Conservation (phyloP, 306 rosid genomes). For the Echinosophora koreensis region DNA sequence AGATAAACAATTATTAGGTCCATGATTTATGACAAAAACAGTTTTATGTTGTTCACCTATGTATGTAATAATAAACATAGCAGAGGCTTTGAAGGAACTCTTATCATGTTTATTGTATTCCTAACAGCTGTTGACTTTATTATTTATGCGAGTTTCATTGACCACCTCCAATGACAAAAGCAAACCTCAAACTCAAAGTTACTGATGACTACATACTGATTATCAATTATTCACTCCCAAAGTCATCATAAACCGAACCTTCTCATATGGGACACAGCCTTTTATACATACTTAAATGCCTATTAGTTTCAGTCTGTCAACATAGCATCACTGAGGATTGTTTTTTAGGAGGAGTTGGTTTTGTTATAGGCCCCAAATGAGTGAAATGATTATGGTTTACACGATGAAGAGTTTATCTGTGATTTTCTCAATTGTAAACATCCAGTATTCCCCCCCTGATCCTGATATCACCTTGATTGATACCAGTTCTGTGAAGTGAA, state of each 20-base stretch:
- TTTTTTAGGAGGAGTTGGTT: conserved; percentile 27
- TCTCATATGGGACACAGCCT: conserved; percentile 69
- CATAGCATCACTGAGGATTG: conserved; percentile 37
- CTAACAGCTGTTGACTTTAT: neutral
- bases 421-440: too few species aligned
- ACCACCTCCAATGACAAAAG: neutral
- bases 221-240: conserved; percentile 66
- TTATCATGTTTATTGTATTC: neutral
- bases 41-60: neutral
- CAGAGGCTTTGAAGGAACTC: conserved; percentile 2
- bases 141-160: neutral
- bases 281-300: conserved; percentile 50
- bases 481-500: too few species aligned
- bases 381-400: too few species aligned
- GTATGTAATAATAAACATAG: neutral
- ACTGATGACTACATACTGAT: conserved; percentile 10
- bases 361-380: too few species aligned
- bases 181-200: neutral
- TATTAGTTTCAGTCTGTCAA: conserved; percentile 7
- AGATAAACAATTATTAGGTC: conserved; percentile 27
- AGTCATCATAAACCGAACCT: conserved; percentile 72
- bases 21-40: neutral
- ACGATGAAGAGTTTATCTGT: too few species aligned
- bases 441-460: too few species aligned
- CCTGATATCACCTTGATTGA: too few species aligned